Base-by-base conservation (phyloP, 441 rosid species). In the Adansonia madagascariensis region DNA sequence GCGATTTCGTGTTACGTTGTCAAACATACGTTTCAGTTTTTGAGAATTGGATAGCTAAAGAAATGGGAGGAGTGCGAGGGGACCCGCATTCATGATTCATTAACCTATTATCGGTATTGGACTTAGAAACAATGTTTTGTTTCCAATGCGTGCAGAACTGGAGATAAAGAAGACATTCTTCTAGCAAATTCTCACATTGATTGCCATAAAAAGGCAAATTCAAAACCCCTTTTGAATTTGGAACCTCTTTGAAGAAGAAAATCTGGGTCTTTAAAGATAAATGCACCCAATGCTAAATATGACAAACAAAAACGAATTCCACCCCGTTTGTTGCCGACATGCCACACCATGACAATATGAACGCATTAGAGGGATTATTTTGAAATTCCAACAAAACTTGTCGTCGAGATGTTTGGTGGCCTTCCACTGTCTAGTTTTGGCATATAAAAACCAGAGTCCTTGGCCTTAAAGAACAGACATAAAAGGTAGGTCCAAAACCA, bases 11-110 rank as follows among this genome's bases (percentile, higher is more conserved):
- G 49, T 64, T 22, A 41, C 17, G 49, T 43, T 41, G 17, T 43
- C 52, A 43, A 41, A 17, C 71, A n/a, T 6, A 63, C 17, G 9
- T 57, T 18, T 11, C 12, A 2, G 7, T 35, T 14, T 63, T 35
- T 35, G 17, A 31, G 20, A 62, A 6, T 62, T 1, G 46, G 17
- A 27, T 31, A 1, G 35, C 8, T 7, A 20, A 2, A 8, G 11
- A 35, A 35, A 35, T n/a, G 4, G 12, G 49, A 0, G 5, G 55
- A 0, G 39, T 27, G 57, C 15, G 27, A 24, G 17, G 43, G 18
- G 73, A 22, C 73, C 6, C 41, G 41, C 73, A 22, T 12, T 68
- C 73, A 27, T 47, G 62, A 57, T 18, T 57, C 62, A 20, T 57
- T 11, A 20, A 18, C 55, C 39, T 6, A 7, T 68, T 6, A 7